phyloP scores from a whole-genome alignment of 495 filamentous ascomycete species.

The Podospora anserina region DNA sequence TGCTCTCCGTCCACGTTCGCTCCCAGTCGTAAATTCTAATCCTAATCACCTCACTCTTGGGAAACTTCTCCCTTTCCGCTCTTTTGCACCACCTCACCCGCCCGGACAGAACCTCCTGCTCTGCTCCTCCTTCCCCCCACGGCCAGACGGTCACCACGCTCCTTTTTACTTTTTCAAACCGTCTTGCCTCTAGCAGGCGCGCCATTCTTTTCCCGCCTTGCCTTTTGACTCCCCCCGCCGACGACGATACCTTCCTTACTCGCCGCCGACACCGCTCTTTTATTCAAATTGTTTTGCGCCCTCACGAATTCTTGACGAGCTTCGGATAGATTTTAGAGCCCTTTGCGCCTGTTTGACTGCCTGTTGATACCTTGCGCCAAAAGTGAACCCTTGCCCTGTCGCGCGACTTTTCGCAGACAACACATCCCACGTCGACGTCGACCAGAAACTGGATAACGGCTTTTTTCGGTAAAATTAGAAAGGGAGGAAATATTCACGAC shows the following conservation, averaged over 20 bases:
- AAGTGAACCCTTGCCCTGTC: not conserved
- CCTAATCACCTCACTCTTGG: constrained; percentile 18
- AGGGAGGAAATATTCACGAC: not conserved
- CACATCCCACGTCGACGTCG: not conserved
- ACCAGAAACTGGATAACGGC: not conserved
- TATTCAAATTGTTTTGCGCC: constrained; percentile 5
- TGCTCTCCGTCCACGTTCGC: constrained; percentile 4
- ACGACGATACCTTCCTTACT: constrained; percentile 29
- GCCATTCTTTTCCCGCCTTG: constrained; percentile 41
- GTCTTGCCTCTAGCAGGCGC: constrained; percentile 45
- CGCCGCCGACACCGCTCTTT: constrained; percentile 10
- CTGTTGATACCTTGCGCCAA: no score
- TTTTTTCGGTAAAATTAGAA: not conserved
- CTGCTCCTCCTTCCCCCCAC: constrained; percentile 3
- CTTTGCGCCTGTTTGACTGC: not conserved
- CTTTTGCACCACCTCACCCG: constrained; percentile 15
- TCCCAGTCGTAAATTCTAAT: constrained; percentile 22
- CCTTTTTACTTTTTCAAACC: constrained; percentile 31
- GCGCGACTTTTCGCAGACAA: not conserved
- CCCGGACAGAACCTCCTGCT: constrained; percentile 9
- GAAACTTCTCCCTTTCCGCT: constrained; percentile 20
- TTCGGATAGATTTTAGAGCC: not conserved
- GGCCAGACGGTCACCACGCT: constrained; percentile 31
- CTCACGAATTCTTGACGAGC: not conserved
- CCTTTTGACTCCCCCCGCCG: constrained; percentile 3